Evolutionary conservation across 2,329 filamentous ascomycete species (phyloP).

Genomic region (Truncatella angustata): DNA sequence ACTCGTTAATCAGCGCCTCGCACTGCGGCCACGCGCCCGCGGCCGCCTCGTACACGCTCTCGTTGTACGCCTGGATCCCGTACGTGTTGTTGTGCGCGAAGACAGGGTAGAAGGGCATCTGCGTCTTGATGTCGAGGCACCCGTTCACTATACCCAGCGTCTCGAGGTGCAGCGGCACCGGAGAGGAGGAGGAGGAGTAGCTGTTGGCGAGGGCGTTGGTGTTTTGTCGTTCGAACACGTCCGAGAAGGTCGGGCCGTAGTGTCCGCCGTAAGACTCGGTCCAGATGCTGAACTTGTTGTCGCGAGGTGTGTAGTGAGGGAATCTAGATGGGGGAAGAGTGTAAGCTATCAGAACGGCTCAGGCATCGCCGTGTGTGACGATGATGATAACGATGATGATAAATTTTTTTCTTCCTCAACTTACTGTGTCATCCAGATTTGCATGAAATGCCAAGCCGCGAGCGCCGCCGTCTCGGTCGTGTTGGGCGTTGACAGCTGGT

Average conservation of each 20-base stretch:
- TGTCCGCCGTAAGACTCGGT: slow-evolving; percentile 17
- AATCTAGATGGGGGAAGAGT: slow-evolving; percentile 1
- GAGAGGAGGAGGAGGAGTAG: not conserved
- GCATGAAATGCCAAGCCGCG: slow-evolving; percentile 14
- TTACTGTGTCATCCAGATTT: slow-evolving; percentile 11
- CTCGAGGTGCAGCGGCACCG: slow-evolving; percentile 45
- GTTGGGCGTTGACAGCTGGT: slow-evolving; percentile 1
- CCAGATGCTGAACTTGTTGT: slow-evolving; percentile 53
- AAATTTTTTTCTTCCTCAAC: too few species aligned
- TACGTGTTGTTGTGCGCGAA: slow-evolving; percentile 67
- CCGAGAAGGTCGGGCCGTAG: slow-evolving; percentile 13
- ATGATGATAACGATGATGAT: too few species aligned
- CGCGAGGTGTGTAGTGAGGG: slow-evolving; percentile 28
- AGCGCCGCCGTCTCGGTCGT: slow-evolving; percentile 6
- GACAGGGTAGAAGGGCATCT: slow-evolving; percentile 54
- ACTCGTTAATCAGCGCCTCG: not conserved
- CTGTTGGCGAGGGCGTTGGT: not conserved
- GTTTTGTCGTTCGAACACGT: slow-evolving; percentile 9
- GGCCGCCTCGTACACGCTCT: slow-evolving; percentile 45
- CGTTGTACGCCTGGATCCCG: slow-evolving; percentile 52
- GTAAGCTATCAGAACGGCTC: too few species aligned
- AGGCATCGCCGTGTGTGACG: too few species aligned
- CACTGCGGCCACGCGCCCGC: slow-evolving; percentile 27
- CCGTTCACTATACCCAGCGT: slow-evolving; percentile 72
- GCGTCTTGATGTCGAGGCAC: slow-evolving; percentile 63